Evolutionary conservation across 192 early-diverging fungal species (phyloP), one percentile per base, ranked within the genome.

Genomic region (Coemansia sp.): DNA sequence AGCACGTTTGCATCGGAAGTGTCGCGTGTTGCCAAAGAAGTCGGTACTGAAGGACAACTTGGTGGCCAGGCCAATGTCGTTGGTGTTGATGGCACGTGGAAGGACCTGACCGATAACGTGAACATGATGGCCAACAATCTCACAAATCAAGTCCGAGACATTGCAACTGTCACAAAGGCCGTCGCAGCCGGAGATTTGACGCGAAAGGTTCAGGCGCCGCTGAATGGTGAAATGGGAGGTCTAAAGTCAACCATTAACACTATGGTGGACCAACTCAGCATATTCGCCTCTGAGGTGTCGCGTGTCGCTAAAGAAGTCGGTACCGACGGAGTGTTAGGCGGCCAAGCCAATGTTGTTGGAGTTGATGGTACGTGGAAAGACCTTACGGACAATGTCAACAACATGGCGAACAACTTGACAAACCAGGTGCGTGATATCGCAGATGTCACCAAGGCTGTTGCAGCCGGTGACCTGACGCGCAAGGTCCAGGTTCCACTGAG

Each of bases 281-380:
- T 27, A 0, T 85, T 87, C 53, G 76, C 86, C 3, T 65, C 74
- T 2, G 86, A 89, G 61, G 89, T 90, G 1, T 85, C 86, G 0
- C 82, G 89, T 54, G 86, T 90, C 0, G 83, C 89, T 9, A 82
- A 84, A 22, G 87, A 90, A 62, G 89, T 90, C 9, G 89, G 89
- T 1, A 88, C 86, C 0, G 89, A 90, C 65, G 89, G 68, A 3
- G 56, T 47, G 0, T 51, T 69, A 0, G 68, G 60, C 4, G 68
- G 68, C 2, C 60, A 61, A 1, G 68, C 68, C 1, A 43, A 58
- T 27, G 68, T 69, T 0, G 37, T 48, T 0, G 45, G 43, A 9
- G 68, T 69, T 13, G 61, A 55, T 11, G 68, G 68, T 14, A 69
- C 68, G 1, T 69, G 68, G 68, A 62, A 63, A 9, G 61, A 59